phyloP scores from a whole-genome alignment of 1,284 basidiomycete species.

The Puccinia hordei region DNA sequence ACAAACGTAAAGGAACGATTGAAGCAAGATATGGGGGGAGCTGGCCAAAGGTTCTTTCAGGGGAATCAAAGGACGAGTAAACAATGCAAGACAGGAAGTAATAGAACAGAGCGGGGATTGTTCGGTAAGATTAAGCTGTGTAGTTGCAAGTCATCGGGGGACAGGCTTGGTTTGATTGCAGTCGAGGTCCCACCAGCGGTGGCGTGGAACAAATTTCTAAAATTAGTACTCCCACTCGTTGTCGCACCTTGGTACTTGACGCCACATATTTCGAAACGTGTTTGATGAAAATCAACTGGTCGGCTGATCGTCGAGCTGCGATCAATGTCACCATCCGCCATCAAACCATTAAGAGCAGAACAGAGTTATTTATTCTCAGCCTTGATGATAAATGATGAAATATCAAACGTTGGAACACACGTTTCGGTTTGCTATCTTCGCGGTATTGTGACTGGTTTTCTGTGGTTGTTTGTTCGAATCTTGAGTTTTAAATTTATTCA shows the following conservation, averaged over 20 bases:
- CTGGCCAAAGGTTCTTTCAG: neutral
- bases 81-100: neutral
- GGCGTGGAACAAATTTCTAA: neutral
- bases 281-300: conserved; percentile 15
- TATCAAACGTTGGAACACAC: neutral
- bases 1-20: neutral
- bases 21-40: neutral
- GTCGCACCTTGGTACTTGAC: neutral
- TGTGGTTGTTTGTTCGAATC: neutral
- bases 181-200: neutral
- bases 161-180: conserved; percentile 26
- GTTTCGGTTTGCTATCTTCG: neutral
- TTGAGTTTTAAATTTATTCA: conserved; percentile 16
- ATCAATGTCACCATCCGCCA: neutral
- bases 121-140: no score
- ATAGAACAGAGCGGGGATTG: neutral
- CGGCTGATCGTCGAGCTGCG: conserved; percentile 6
- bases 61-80: neutral
- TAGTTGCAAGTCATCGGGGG: conserved; percentile 7
- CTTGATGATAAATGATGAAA: neutral
- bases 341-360: neutral
- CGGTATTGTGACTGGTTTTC: neutral
- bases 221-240: neutral
- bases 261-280: conserved; percentile 19
- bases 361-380: neutral